Evolutionary conservation across 495 filamentous ascomycete genomes (phyloP).

Genomic region (Sporormia fimetaria): DNA sequence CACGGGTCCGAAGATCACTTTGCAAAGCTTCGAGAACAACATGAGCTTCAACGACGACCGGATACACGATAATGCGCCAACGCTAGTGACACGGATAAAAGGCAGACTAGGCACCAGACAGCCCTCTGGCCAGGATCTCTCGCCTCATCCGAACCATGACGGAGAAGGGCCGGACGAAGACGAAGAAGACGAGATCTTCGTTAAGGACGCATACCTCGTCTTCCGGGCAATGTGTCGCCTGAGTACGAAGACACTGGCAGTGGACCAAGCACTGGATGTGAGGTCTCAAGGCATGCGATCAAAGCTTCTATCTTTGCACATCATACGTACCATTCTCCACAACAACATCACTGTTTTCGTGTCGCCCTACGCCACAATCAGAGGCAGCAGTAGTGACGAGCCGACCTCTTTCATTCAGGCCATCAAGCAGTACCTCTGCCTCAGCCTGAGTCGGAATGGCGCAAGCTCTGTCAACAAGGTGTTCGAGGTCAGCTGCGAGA

Average conservation of each 20-base stretch:
- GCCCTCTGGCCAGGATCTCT: constrained; percentile 39
- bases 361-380: constrained; percentile 79
- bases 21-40: constrained; percentile 88
- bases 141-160: constrained; percentile 33
- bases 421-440: constrained; percentile 87
- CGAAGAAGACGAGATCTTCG: constrained; percentile 90
- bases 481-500: constrained; percentile 93
- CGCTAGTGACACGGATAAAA: constrained; percentile 77
- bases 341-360: constrained; percentile 81
- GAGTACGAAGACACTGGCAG: constrained; percentile 76
- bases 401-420: constrained; percentile 88
- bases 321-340: constrained; percentile 87
- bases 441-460: constrained; percentile 88
- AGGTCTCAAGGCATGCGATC: constrained; percentile 93
- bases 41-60: constrained; percentile 88
- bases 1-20: constrained; percentile 68
- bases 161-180: constrained; percentile 58
- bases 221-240: constrained; percentile 97
- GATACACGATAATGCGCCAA: constrained; percentile 81
- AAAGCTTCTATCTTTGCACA: constrained; percentile 86
- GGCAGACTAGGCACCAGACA: constrained; percentile 41
- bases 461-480: constrained; percentile 81
- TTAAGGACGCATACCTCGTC: constrained; percentile 91
- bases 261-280: constrained; percentile 85
- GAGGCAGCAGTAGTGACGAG: constrained; percentile 71